Percentiles rank a stretch among this genome's conserved stretches.
Evolutionary conservation across 345 rosid genomes (phyloP).

Genomic region (Gossypium raimondii): DNA sequence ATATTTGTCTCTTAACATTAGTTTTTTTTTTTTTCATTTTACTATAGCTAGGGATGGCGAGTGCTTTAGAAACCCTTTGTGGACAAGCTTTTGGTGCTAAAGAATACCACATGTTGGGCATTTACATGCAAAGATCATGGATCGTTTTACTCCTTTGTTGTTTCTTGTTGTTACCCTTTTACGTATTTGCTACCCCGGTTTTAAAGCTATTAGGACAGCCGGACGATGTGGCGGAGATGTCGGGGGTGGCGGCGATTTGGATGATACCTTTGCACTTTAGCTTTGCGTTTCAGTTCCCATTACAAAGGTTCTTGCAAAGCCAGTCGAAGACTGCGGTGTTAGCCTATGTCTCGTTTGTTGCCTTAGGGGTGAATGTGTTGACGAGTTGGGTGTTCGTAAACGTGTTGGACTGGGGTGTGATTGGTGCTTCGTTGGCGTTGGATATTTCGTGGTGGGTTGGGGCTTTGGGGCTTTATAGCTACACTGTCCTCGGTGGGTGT

Average conservation of each 20-base stretch:
- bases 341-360: constrained; percentile 33
- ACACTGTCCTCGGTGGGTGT: constrained; percentile 40
- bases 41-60: constrained; percentile 66
- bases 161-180: constrained; percentile 42
- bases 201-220: constrained; percentile 60
- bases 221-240: constrained; percentile 58
- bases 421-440: constrained; percentile 50
- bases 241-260: constrained; percentile 44
- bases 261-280: constrained; percentile 61
- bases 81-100: constrained; percentile 80
- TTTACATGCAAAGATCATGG: constrained; percentile 73
- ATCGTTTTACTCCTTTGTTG: constrained; percentile 46
- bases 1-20: not conserved
- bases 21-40: not conserved
- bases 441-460: constrained; percentile 63
- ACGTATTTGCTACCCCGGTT: constrained; percentile 52
- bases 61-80: constrained; percentile 66
- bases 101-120: constrained; percentile 51
- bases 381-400: constrained; percentile 51
- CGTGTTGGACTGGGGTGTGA: constrained; percentile 37
- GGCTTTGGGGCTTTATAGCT: constrained; percentile 29
- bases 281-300: constrained; percentile 47
- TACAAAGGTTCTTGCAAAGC: constrained; percentile 63
- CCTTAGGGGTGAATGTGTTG: constrained; percentile 35
- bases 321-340: constrained; percentile 48